Conservation (phyloP, 2,329 filamentous ascomycete genomes). For the Aspergillus nomiae region DNA sequence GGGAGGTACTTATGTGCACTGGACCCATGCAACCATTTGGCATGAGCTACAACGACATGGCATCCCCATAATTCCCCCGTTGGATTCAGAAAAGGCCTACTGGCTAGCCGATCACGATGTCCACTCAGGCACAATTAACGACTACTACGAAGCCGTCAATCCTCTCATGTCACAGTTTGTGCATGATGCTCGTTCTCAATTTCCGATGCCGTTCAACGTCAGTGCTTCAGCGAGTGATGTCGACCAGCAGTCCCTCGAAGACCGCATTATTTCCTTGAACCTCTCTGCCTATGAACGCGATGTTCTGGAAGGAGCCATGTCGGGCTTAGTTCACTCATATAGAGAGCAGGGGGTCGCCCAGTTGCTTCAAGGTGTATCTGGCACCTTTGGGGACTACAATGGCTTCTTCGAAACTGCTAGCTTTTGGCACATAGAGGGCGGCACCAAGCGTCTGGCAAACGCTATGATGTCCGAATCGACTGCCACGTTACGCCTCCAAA, state of each 20-base stretch:
- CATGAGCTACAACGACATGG: background rate
- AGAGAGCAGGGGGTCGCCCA: background rate
- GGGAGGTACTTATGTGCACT: conserved; percentile 1
- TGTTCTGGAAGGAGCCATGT: background rate
- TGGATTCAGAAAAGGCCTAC: background rate
- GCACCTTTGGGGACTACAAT: background rate
- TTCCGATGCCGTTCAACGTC: background rate
- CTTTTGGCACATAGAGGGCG: background rate
- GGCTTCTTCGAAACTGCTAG: conserved; percentile 1
- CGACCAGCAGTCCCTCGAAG: background rate
- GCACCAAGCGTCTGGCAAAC: background rate
- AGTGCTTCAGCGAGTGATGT: background rate
- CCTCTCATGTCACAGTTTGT: background rate
- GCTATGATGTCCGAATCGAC: background rate
- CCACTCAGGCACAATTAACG: background rate
- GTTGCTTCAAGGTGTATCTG: background rate
- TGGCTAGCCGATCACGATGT: background rate
- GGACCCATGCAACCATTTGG: background rate
- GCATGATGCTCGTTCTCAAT: background rate
- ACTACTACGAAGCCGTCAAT: background rate
- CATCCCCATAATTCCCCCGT: background rate
- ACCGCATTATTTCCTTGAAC: background rate
- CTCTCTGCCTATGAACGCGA: background rate
- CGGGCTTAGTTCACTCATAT: background rate
- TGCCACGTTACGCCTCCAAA: background rate